phyloP scores from a whole-genome alignment of 2,329 filamentous ascomycete species.

The Coccinonectria pachysandricola region DNA sequence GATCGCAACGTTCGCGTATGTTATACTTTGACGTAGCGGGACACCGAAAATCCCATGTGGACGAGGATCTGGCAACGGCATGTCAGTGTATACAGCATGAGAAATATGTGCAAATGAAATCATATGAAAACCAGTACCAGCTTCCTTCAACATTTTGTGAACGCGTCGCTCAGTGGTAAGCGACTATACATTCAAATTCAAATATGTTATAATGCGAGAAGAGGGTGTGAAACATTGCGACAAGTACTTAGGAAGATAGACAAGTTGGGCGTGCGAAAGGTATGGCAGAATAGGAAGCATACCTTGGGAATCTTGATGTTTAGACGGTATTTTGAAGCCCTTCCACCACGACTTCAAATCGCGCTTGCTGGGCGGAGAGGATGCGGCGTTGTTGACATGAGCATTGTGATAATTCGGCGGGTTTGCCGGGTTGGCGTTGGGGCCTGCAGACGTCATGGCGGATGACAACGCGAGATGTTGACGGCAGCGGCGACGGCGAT shows the following conservation, averaged over 20 bases:
- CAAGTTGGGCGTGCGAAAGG: background rate
- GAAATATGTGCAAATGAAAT: no score
- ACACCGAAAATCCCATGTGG: slow-evolving; percentile 85
- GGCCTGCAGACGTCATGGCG: slow-evolving; percentile 28
- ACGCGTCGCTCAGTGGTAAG: no score
- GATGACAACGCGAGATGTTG: slow-evolving; percentile 10
- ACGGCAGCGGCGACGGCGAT: slow-evolving; percentile 5
- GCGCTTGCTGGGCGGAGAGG: slow-evolving; percentile 65
- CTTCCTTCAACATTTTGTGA: no score
- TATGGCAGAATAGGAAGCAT: slow-evolving; percentile 13
- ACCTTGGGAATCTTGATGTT: slow-evolving; percentile 47
- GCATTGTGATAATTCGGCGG: slow-evolving; percentile 17
- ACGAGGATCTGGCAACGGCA: slow-evolving; percentile 29
- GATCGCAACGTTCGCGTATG: slow-evolving; percentile 96
- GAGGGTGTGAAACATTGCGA: no score
- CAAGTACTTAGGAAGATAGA: no score
- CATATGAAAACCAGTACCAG: no score
- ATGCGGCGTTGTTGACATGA: slow-evolving; percentile 37
- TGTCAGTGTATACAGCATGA: no score
- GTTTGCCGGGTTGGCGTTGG: slow-evolving; percentile 23
- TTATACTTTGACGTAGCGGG: slow-evolving; percentile 85
- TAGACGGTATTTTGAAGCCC: slow-evolving; percentile 67
- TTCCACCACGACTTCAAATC: slow-evolving; percentile 97
- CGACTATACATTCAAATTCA: no score
- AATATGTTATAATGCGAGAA: no score